Evolutionary conservation across 352 stramenopile species (phyloP), one percentile per base, ranked within the genome.

Genomic region (Phytophthora cajani): DNA sequence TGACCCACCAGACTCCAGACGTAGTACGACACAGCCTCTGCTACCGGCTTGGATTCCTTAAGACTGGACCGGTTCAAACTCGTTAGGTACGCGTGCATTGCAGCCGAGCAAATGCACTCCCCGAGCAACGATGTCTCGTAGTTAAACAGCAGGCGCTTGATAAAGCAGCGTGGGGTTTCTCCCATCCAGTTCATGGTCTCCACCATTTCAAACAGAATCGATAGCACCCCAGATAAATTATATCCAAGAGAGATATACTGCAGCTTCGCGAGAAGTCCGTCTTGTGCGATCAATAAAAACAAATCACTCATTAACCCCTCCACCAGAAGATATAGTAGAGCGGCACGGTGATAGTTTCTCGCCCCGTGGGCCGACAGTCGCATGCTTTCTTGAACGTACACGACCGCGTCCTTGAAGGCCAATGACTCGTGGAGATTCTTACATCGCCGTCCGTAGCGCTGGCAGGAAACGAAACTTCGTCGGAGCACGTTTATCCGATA

Each of bases 91-190:
- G 25, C 44, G 25, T 71, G 56, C 38, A 67, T 44, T 47, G 62
- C 50, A 21, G 33, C 47, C n/a, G 62, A 46, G 16, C 36, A 44
- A 7, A 57, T 30, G 5, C 62, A 21, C 25, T 71, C 64, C 12
- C 64, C 64, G 12, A 62, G 23, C 10, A 72, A 47, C 32, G 58
- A 25, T 17, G 51, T 58, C 19, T 72, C 64, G 33, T 72, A 58
- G 40, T 72, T 71, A 42, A 67, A 67, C 3, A 67, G 8, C 30
- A 72, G 51, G 4, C 64, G 57, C 40, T 72, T 72, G 9, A 67
- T 30, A 8, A 62, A 17, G 10, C 58, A 56, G 0, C 53, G 23
- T 4, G n/a, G 7, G 50, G 19, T 42, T 21, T 70, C 55, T 17
- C 36, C 14, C 11, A 69, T 60, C 54, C 52, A 53, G 21, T 51